phyloP scores from a whole-genome alignment of 140 eudicot species.

The Oenanthe javanica region DNA sequence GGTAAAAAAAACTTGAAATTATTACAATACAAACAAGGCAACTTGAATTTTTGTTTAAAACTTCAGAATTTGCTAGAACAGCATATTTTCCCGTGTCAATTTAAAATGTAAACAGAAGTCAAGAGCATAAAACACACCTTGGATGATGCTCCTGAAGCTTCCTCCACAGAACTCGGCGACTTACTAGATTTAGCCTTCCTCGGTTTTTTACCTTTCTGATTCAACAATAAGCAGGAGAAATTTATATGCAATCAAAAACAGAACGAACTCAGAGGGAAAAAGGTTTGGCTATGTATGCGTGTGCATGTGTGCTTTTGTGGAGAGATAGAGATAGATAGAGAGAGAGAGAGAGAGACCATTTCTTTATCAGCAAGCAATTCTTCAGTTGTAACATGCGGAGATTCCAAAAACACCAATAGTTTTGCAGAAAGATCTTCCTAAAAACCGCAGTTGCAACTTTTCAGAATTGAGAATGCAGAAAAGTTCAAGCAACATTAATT shows the following conservation, averaged over 20 bases:
- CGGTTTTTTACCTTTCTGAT: slow-evolving; percentile 54
- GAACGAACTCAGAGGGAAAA: background rate
- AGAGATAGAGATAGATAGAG: background rate
- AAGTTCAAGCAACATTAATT: background rate
- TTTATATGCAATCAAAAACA: background rate
- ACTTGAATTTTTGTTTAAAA: background rate
- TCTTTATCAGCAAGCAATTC: slow-evolving; percentile 71
- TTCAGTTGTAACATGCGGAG: slow-evolving; percentile 87
- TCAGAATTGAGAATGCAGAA: background rate
- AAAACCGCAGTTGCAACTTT: background rate
- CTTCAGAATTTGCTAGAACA: background rate
- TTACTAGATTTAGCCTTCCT: slow-evolving; percentile 44
- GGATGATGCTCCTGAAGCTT: slow-evolving; percentile 28
- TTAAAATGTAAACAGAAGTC: background rate
- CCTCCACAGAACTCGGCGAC: slow-evolving; percentile 30
- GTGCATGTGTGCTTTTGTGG: background rate
- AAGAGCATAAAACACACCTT: slow-evolving; percentile 28
- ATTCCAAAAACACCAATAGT: slow-evolving; percentile 67
- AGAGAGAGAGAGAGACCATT: slow-evolving; percentile 29
- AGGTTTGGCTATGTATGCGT: background rate
- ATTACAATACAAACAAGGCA: background rate
- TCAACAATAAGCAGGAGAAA: background rate
- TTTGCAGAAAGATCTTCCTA: slow-evolving; percentile 74
- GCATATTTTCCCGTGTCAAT: background rate
- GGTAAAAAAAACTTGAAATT: background rate